Base-by-base conservation (phyloP, 257 asterid genomes). In the Cordia subcordata region DNA sequence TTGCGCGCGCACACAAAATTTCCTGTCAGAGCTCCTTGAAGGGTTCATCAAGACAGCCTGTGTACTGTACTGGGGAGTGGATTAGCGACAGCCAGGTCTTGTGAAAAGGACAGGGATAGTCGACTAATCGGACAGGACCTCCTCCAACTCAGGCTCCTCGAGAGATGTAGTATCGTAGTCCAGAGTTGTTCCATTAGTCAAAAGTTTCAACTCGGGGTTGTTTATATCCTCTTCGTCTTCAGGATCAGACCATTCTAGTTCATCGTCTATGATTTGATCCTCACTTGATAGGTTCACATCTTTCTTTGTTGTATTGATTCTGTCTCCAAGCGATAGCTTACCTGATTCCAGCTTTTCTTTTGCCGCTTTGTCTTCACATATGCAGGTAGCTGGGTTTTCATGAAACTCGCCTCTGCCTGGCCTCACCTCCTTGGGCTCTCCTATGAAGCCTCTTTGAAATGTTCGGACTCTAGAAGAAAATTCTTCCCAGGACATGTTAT, bases 391-490 rank as follows among this genome's bases (percentile, higher is more conserved):
- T 35, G 99, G 99, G 57, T 89, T 85, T 70, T 89, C 99, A 10
- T 89, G 97, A 75, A 93, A 93, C 38, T 55, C 96, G 37, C 99
- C 99, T 75, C 96, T 83, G 42, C 99, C 99, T 0, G 96, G 83
- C 70, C 92, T 83, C 68, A 82, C 79, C 81, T 88, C 99, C 73
- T 77, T 83, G n/a, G 99, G 97, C 55, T 70, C 90, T 68, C 99
- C 99, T 91, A 89, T 87, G 66, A 89, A 93, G 60, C 96, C 95
- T 58, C 73, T 83, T 72, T 89, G 99, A 77, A 44, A 79, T 22
- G 65, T 70, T 58, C 77, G 81, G 22, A 76, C 82, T 46, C 57
- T 75, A 3, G 90, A 71, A 18, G 89, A 61, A 46, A 89, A 93
- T 68, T 79, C 92, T 62, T 80, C 92, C 80, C 86, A 86, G 16